These are phyloP conservation scores for Picea sitchensis DNA, from an alignment of 75 land plant species.

Conservation along the genomic window DNA sequence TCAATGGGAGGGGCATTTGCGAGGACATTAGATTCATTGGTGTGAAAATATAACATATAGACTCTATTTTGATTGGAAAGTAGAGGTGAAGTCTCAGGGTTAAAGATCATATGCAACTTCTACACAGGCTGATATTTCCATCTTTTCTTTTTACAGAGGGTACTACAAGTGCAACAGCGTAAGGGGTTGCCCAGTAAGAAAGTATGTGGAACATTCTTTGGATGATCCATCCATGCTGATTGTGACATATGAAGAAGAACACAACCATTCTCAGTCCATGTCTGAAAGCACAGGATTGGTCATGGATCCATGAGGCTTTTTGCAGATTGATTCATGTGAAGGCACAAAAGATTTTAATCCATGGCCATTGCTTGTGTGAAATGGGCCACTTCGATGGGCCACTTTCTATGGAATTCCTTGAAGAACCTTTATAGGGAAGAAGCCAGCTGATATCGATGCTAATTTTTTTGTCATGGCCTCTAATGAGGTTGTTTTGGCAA, in stretches of 20 bases:
- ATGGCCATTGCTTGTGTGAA: not conserved
- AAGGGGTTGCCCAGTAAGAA: constrained; percentile 53
- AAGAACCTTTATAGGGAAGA: not conserved
- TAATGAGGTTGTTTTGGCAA: constrained; percentile 5
- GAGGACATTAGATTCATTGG: not conserved
- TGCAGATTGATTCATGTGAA: not conserved
- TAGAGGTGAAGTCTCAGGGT: not conserved
- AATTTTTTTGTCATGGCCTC: not conserved
- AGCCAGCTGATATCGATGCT: not conserved
- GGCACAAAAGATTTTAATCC: not conserved
- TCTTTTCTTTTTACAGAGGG: constrained; percentile 34
- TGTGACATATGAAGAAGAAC: constrained; percentile 61
- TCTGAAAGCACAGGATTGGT: constrained; percentile 7
- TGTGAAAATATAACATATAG: not conserved
- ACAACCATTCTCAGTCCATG: constrained; percentile 4
- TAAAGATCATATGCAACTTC: not conserved
- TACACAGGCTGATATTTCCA: not conserved
- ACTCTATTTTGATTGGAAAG: not conserved
- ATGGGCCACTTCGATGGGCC: too few species aligned
- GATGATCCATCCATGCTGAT: constrained; percentile 50
- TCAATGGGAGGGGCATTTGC: too few species aligned
- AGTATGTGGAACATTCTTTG: constrained; percentile 49
- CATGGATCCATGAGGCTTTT: not conserved
- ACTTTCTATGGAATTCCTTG: not conserved
- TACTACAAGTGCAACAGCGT: constrained; percentile 61